Evolutionary conservation across 2,329 filamentous ascomycete species (phyloP).

Genomic region (Dryadomyces quercus-mongolicae): DNA sequence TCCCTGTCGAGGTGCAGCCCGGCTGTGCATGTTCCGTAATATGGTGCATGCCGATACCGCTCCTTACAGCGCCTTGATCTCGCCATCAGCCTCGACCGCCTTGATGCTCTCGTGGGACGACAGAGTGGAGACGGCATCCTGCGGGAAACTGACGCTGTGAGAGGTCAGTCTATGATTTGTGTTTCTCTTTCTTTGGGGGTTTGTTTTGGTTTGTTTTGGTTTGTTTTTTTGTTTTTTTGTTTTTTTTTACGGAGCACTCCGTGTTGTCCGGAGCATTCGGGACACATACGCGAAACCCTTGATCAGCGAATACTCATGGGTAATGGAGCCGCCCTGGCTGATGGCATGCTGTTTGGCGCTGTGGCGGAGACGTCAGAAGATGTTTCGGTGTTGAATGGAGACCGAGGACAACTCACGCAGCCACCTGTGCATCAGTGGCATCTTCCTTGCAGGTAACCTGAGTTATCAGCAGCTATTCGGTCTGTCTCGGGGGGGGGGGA

Average conservation of each 20-base stretch:
- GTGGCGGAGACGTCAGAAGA: constrained; percentile 1
- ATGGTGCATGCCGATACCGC: neutral
- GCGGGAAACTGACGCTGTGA: constrained; percentile 58
- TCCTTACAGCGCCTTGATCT: constrained; percentile 60
- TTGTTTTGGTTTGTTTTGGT: neutral
- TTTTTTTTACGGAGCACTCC: too few relatives aligned
- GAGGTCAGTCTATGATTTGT: neutral
- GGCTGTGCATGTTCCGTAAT: neutral
- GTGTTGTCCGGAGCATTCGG: too few relatives aligned
- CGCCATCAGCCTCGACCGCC: constrained; percentile 59
- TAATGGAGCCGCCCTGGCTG: constrained; percentile 73
- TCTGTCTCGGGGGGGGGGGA: neutral
- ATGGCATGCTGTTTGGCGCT: constrained; percentile 67
- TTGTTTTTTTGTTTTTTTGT: neutral
- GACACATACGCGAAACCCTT: constrained; percentile 77
- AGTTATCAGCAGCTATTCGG: neutral
- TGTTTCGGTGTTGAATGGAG: neutral
- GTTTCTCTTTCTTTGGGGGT: neutral
- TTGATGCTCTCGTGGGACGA: constrained; percentile 59
- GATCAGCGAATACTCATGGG: constrained; percentile 73
- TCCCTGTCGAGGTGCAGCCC: too few relatives aligned
- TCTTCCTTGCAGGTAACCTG: constrained; percentile 73
- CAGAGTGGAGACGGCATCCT: constrained; percentile 54
- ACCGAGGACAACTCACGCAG: constrained; percentile 38
- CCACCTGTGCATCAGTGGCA: constrained; percentile 52